Percentiles rank a stretch among this genome's conserved stretches.
These are phyloP conservation scores for Clarkia xantiana DNA, from an alignment of 345 rosid genomes.

Conservation along the genomic window DNA sequence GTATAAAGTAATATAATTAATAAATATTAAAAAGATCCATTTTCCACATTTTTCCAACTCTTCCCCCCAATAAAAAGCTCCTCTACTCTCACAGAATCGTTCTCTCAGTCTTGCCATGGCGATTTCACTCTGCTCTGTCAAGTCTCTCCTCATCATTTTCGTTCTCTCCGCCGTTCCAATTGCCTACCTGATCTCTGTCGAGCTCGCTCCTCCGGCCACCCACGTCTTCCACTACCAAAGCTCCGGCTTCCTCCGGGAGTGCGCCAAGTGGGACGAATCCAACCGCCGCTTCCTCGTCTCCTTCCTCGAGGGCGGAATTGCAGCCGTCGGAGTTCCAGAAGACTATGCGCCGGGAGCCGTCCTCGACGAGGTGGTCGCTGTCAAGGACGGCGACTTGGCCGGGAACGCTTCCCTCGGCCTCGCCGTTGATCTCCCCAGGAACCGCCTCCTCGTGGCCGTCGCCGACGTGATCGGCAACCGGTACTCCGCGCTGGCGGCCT, in stretches of 20 bases:
- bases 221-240: conserved; percentile 62
- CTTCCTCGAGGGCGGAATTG: conserved; percentile 67
- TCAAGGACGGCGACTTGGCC: conserved; percentile 50
- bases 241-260: conserved; percentile 63
- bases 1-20: too few relatives aligned
- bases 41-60: not conserved
- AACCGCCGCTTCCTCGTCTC: conserved; percentile 65
- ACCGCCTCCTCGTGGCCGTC: conserved; percentile 56
- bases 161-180: conserved; percentile 55
- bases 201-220: conserved; percentile 37
- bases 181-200: conserved; percentile 48
- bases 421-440: conserved; percentile 43
- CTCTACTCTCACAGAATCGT: not conserved
- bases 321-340: conserved; percentile 39
- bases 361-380: conserved; percentile 39
- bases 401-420: conserved; percentile 68
- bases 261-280: conserved; percentile 79
- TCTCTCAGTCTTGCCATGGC: conserved; percentile 13
- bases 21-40: too few relatives aligned
- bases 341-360: conserved; percentile 13
- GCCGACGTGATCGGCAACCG: conserved; percentile 47
- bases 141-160: conserved; percentile 23
- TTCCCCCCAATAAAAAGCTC: not conserved
- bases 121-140: conserved; percentile 21
- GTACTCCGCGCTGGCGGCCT: conserved; percentile 61